Conservation (phyloP, 129 eudicot genomes). For the Scalesia atractyloides region DNA sequence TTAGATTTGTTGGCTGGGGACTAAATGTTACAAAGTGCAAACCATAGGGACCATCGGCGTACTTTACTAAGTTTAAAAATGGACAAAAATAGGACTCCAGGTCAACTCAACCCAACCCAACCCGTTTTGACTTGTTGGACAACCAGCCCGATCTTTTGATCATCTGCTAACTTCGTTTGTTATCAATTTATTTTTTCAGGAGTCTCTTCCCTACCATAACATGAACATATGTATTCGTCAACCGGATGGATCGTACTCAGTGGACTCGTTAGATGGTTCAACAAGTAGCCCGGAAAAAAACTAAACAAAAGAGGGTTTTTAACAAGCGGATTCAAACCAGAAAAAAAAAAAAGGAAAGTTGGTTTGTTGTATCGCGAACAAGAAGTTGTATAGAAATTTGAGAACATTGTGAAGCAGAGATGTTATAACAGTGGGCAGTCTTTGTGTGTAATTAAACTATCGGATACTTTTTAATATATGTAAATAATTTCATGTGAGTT, state of each 20-base stretch:
- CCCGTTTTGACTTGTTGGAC: neutral
- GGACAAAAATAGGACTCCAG: neutral
- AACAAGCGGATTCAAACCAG: neutral
- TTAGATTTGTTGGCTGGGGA: too few species aligned
- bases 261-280: slow-evolving; percentile 74
- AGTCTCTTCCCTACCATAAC: slow-evolving; percentile 59
- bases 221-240: slow-evolving; percentile 81
- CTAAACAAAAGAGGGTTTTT: slow-evolving; percentile 6
- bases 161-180: slow-evolving; percentile 14
- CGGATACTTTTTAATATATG: slow-evolving; percentile 24
- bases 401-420: slow-evolving; percentile 16
- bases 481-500: slow-evolving; percentile 31
- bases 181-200: slow-evolving; percentile 41
- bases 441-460: slow-evolving; percentile 21
- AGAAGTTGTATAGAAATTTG: slow-evolving; percentile 26
- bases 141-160: neutral
- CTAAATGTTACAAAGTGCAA: too few species aligned
- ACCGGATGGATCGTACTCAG: slow-evolving; percentile 83
- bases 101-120: neutral
- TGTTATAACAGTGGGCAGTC: neutral
- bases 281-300: slow-evolving; percentile 48
- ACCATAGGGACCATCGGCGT: too few species aligned
- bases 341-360: slow-evolving; percentile 5
- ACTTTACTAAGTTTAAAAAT: neutral
- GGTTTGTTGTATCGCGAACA: slow-evolving; percentile 33